phyloP scores from a whole-genome alignment of 2,329 filamentous ascomycete genomes.

The Monosporascus sp. region DNA sequence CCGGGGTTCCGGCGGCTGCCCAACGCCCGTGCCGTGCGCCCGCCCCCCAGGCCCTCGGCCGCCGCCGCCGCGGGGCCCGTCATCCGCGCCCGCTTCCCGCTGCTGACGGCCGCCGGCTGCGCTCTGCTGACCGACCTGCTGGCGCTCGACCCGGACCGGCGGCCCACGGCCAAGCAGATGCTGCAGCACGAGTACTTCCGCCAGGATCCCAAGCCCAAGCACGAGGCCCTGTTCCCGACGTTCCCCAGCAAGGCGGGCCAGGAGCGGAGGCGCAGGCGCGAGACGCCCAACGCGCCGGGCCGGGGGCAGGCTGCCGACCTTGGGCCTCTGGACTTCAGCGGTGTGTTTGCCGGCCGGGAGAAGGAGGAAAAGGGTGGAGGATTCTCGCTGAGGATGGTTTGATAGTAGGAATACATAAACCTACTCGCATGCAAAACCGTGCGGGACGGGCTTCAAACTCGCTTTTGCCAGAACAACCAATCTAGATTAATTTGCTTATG shows the following conservation, averaged over 20 bases:
- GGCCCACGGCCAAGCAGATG: conserved; percentile 69
- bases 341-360: conserved; percentile 64
- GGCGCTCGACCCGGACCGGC: conserved; percentile 63
- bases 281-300: conserved; percentile 77
- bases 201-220: conserved; percentile 86
- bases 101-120: conserved; percentile 70
- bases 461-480: not conserved
- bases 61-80: conserved; percentile 41
- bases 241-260: conserved; percentile 94
- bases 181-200: conserved; percentile 78
- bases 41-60: conserved; percentile 46
- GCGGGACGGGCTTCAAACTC: not conserved
- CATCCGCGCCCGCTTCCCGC: conserved; percentile 73
- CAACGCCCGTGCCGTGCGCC: conserved; percentile 73
- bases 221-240: conserved; percentile 88
- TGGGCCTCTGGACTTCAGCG: conserved; percentile 59
- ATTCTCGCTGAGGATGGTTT: conserved; percentile 60
- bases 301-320: conserved; percentile 62
- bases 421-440: too few relatives aligned
- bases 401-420: not conserved
- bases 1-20: conserved; percentile 81
- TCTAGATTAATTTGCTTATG: too few relatives aligned
- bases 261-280: conserved; percentile 68
- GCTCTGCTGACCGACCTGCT: conserved; percentile 65
- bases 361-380: conserved; percentile 61